Base-by-base conservation (phyloP, 148 eudicot species). In the Fagopyrum tataricum region DNA sequence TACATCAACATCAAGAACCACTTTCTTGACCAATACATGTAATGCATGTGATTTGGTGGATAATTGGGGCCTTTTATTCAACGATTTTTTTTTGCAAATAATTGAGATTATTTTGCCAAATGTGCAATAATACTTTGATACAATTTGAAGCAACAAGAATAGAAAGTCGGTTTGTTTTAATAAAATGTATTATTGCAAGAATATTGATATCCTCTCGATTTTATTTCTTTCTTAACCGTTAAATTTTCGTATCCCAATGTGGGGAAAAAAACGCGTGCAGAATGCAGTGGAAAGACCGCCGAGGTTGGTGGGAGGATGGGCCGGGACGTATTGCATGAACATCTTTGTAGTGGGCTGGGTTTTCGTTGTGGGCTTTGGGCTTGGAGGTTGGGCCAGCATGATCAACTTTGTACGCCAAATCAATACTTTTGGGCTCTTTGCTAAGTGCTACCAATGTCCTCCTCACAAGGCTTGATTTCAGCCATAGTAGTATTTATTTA, bases 371-470 rank as follows among this genome's bases (percentile, higher is more conserved):
- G 95, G 97, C 20, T 91, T 91, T 73, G 97, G 94, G 72, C 86
- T 91, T 74, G 97, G 97, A 72, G 97, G 94, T 8, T 91, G 94
- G 97, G 97, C 97, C 75, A 91, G 97, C 78, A 80, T 91, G 87
- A 74, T 82, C 74, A 91, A 91, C 76, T 91, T 91, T 73, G 62
- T 86, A 58, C 83, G 72, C 13, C 97, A 91, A 87, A 81, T 91
- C 14, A 74, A 89, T 67, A 82, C 97, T 7, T 91, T 91, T 72
- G 97, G 97, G 44, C 76, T 89, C 74, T 91, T 91, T 81, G 85
- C 97, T 24, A 91, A 91, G 75, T 91, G 97, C 76, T 91, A 91
- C 67, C 94, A 91, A 39, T 91, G 97, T 83, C 96, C 92, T 76
- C 86, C 86, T 62, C 89, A 84, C 70, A 84, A 85, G 72, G 59